Conservation (phyloP, 2,329 filamentous ascomycete species). For the Colletotrichum tabaci region DNA sequence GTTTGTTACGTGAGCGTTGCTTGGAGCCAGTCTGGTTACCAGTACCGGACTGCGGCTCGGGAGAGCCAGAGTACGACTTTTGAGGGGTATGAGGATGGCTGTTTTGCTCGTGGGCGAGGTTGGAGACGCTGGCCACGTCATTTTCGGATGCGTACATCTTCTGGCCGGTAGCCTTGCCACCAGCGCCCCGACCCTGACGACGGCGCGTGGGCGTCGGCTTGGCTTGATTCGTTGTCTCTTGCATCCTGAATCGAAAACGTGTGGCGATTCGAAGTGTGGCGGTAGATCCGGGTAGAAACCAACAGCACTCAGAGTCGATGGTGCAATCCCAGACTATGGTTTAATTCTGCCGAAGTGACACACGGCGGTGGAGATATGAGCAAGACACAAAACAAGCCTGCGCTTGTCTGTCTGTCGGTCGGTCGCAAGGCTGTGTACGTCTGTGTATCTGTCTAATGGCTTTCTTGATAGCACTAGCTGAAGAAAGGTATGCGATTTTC, state of each 20-base stretch:
- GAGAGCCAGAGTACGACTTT: constrained; percentile 57
- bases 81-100: constrained; percentile 63
- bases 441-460: not conserved
- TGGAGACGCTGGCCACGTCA: constrained; percentile 55
- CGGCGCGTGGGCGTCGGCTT: constrained; percentile 55
- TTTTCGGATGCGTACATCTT: constrained; percentile 74
- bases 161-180: constrained; percentile 55
- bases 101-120: constrained; percentile 51
- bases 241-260: constrained; percentile 47
- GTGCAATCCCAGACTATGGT: constrained; percentile 1
- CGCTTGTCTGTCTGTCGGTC: not conserved
- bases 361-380: not conserved
- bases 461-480: constrained; percentile 14
- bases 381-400: constrained; percentile 4
- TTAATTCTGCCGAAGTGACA: not conserved
- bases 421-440: constrained; percentile 7
- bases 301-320: not conserved
- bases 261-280: constrained; percentile 1
- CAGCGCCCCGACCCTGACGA: constrained; percentile 52
- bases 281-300: not conserved
- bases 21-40: constrained; percentile 49
- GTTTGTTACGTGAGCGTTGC: constrained; percentile 44
- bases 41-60: constrained; percentile 51
- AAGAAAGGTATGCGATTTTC: constrained; percentile 8
- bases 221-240: constrained; percentile 51